A percentile compares a stretch with the other conserved stretches of the same genome.
Evolutionary conservation across 495 filamentous ascomycete species (phyloP).

Genomic region (Clavariopsis aquatica): DNA sequence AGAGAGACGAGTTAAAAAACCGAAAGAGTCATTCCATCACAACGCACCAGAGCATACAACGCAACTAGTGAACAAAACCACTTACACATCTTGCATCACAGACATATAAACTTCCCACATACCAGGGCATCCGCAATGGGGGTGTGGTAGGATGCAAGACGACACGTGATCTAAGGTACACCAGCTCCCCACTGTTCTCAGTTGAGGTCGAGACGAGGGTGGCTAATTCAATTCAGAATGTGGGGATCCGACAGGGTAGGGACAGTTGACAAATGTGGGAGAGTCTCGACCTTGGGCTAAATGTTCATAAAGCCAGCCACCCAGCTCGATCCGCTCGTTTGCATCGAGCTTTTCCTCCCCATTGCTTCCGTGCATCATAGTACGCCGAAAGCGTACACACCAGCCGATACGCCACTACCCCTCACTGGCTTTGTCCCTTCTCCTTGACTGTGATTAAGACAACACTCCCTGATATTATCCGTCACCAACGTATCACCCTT

Average conservation of each 20-base stretch:
- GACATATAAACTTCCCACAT: too few relatives aligned
- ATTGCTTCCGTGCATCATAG: not conserved
- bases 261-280: not conserved
- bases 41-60: too few relatives aligned
- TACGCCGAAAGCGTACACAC: not conserved
- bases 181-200: too few relatives aligned
- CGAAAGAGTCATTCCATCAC: too few relatives aligned
- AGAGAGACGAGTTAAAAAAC: too few relatives aligned
- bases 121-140: too few relatives aligned
- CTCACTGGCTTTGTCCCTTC: not conserved
- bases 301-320: not conserved
- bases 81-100: too few relatives aligned
- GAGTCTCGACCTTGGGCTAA: not conserved
- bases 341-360: not conserved
- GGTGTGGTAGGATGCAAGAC: too few relatives aligned
- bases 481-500: not conserved
- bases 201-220: too few relatives aligned
- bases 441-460: not conserved
- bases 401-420: not conserved
- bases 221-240: too few relatives aligned
- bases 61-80: too few relatives aligned
- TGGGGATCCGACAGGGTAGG: not conserved
- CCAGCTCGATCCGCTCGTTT: not conserved
- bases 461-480: not conserved
- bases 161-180: too few relatives aligned